Conservation (phyloP, 257 asterid genomes). For the Rubia yunnanensis region DNA sequence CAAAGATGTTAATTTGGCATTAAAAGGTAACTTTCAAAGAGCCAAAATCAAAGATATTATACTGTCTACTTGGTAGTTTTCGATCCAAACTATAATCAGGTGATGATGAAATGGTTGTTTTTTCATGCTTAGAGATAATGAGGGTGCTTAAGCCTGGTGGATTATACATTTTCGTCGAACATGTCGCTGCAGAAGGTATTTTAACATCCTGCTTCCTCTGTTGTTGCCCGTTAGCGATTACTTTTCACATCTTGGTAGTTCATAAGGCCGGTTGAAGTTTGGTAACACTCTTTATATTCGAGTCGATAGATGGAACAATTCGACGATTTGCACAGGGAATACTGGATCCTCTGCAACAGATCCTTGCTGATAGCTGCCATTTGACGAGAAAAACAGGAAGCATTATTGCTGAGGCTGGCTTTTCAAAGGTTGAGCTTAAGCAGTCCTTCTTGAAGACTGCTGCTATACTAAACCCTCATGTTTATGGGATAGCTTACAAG, state of each 20-base stretch:
- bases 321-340: conserved; percentile 49
- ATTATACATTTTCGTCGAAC: conserved; percentile 64
- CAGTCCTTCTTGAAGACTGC: conserved; percentile 45
- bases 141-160: conserved; percentile 97
- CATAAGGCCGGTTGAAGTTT: too few species aligned
- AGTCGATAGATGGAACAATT: conserved; percentile 55
- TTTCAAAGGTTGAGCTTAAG: conserved; percentile 39
- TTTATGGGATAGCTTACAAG: conserved; percentile 60
- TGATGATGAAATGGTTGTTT: not conserved
- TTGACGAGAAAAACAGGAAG: conserved; percentile 51
- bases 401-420: conserved; percentile 46
- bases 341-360: conserved; percentile 80
- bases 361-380: conserved; percentile 74
- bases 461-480: conserved; percentile 52
- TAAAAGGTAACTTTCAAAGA: conserved; percentile 36
- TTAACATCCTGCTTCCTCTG: conserved; percentile 3
- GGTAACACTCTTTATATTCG: not conserved
- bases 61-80: not conserved
- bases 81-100: not conserved
- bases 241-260: too few species aligned
- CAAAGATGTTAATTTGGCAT: conserved; percentile 49
- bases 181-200: conserved; percentile 91
- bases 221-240: too few species aligned
- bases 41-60: not conserved
- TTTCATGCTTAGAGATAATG: conserved; percentile 40